Base-by-base conservation (phyloP, 108 stramenopile genomes). In the Stephanodiscus triporus region DNA sequence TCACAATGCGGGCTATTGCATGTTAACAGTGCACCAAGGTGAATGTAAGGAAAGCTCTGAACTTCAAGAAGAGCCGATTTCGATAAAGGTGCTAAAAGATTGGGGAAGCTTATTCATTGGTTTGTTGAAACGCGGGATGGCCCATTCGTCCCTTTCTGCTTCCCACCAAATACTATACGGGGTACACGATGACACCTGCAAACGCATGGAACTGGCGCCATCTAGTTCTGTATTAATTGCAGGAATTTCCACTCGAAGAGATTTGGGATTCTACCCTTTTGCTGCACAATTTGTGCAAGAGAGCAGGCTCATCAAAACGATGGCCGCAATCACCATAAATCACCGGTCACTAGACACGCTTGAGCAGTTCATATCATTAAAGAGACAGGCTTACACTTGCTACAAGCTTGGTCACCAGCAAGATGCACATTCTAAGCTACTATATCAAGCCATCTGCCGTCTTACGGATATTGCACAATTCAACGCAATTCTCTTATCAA, bases 91-190 rank as follows among this genome's bases (percentile, higher is more conserved):
- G 20, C 68, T 85, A 9, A 79, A 79, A 42, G 78, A 70, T 26
- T 82, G 81, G 81, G 77, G 77, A 13, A 16, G 29, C 19, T 61
- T 83, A 59, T 82, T 69, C 40, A 47, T 57, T 62, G 65, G 68
- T 17, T 70, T 82, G 45, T 32, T 85, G 38, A 68, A 66, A 37
- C 81, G 84, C 34, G 84, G 84, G 59, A 61, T 77, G 38, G n/a
- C 62, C 24, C 36, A 23, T 30, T 42, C 56, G 19, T 70, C 77
- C 20, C 34, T 85, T 20, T 30, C 36, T 37, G 34, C 48, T 30
- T 73, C 84, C 30, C 73, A 79, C 38, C 55, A 61, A 34, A 47
- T 83, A 6, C 54, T 68, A 6, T 85, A 85, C 14, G 84, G 82
- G 55, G 40, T 74, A 9, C 69, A 81, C 36, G 68, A 75, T n/a